Conservation (phyloP, 2,329 filamentous ascomycete species). For the Xylaria multiplex region DNA sequence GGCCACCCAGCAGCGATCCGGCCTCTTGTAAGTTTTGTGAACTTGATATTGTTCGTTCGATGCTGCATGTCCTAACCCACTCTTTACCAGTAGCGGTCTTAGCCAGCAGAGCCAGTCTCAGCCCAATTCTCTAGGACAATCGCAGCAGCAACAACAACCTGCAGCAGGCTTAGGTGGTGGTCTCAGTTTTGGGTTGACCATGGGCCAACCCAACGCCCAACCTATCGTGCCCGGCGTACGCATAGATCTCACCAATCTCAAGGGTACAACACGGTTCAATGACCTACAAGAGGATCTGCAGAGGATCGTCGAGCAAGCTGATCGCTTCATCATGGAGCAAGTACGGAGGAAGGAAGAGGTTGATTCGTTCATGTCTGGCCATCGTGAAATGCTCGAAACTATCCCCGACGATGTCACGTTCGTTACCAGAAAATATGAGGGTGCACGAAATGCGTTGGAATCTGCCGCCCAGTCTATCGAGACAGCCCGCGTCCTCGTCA, state of each 20-base stretch:
- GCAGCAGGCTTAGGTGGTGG: conserved; percentile 42
- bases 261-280: conserved; percentile 89
- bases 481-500: conserved; percentile 54
- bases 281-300: conserved; percentile 87
- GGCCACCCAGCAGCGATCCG: conserved; percentile 41
- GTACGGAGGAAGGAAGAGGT: conserved; percentile 82
- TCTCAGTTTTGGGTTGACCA: conserved; percentile 52
- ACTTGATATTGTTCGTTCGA: background rate
- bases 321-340: conserved; percentile 82
- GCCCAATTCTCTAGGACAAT: conserved; percentile 38
- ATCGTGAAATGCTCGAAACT: conserved; percentile 63
- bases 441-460: conserved; percentile 54
- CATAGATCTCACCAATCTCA: conserved; percentile 80
- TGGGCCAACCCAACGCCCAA: conserved; percentile 62
- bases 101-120: conserved; percentile 39
- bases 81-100: conserved; percentile 36
- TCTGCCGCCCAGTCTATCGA: conserved; percentile 56
- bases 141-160: conserved; percentile 38
- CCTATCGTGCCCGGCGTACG: conserved; percentile 75
- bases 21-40: conserved; percentile 48
- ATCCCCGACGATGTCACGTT: conserved; percentile 58
- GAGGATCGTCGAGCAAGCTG: conserved; percentile 78
- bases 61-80: conserved; percentile 17
- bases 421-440: conserved; percentile 57
- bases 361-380: conserved; percentile 71